A percentile compares a stretch with the other conserved stretches of the same genome.
Conservation (phyloP, 1,284 basidiomycete species). For the Apiotrichum siamense region DNA sequence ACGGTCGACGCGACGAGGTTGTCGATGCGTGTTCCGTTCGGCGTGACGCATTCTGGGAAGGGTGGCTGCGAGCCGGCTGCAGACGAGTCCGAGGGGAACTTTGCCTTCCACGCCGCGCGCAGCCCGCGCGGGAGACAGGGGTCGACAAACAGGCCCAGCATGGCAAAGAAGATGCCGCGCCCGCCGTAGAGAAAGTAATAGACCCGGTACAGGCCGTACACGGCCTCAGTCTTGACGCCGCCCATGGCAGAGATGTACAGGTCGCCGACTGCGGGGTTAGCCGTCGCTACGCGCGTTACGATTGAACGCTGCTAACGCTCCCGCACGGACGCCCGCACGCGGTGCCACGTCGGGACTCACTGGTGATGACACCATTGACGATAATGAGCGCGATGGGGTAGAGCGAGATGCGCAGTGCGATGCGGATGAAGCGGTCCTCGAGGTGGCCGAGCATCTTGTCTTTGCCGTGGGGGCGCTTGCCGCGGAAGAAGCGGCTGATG, state of each 20-base stretch:
- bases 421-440: constrained; percentile 19
- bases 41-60: background rate
- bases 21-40: background rate
- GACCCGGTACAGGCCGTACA: constrained; percentile 17
- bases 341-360: too few relatives aligned
- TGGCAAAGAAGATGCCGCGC: constrained; percentile 14
- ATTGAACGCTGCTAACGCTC: too few relatives aligned
- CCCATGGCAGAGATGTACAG: constrained; percentile 11
- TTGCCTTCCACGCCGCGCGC: constrained; percentile 2
- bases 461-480: constrained; percentile 3
- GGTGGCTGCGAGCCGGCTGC: background rate
- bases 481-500: background rate
- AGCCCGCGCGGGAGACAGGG: constrained; percentile 12
- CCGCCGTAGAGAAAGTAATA: constrained; percentile 22
- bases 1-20: background rate
- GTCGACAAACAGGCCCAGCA: constrained; percentile 14
- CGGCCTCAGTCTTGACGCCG: constrained; percentile 4
- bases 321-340: too few relatives aligned
- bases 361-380: constrained; percentile 23
- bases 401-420: constrained; percentile 24
- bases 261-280: constrained; percentile 17
- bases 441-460: constrained; percentile 12
- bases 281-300: too few relatives aligned
- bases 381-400: constrained; percentile 26
- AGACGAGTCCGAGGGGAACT: background rate